Percentiles rank a stretch among this genome's conserved stretches.
These are phyloP conservation scores for Tetragonia tetragonoides DNA, from an alignment of 148 eudicot species.

Conservation along the genomic window DNA sequence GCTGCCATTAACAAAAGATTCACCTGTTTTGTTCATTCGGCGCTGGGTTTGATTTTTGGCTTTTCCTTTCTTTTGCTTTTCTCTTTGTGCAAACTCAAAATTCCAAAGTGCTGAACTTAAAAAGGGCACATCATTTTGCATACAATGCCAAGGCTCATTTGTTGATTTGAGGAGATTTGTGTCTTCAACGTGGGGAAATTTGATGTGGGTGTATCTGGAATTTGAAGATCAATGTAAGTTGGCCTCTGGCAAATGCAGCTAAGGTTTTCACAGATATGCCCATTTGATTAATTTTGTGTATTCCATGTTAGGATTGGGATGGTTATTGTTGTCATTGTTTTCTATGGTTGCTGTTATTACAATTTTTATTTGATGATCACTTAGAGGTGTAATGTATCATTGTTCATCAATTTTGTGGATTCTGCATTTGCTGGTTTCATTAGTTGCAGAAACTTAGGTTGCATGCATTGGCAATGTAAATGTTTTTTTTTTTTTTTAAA, in stretches of 20 bases:
- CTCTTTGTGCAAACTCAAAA: not conserved
- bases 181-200: constrained; percentile 8
- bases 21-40: constrained; percentile 27
- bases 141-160: constrained; percentile 22
- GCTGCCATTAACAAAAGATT: constrained; percentile 25
- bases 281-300: constrained; percentile 14
- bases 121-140: constrained; percentile 18
- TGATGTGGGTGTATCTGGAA: constrained; percentile 13
- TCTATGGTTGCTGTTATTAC: not conserved
- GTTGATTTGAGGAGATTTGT: not conserved
- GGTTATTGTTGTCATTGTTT: constrained; percentile 9
- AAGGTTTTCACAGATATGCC: constrained; percentile 13
- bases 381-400: not conserved
- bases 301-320: constrained; percentile 24
- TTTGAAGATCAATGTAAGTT: constrained; percentile 21
- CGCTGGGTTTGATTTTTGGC: constrained; percentile 28
- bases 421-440: constrained; percentile 4
- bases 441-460: constrained; percentile 10
- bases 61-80: not conserved
- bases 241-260: constrained; percentile 29
- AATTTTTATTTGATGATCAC: not conserved
- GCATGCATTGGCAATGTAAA: constrained; percentile 29
- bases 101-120: not conserved
- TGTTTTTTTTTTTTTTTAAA: not conserved
- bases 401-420: not conserved